These are phyloP conservation scores for Drosera capensis DNA, from an alignment of 148 eudicot genomes.

Conservation along the genomic window DNA sequence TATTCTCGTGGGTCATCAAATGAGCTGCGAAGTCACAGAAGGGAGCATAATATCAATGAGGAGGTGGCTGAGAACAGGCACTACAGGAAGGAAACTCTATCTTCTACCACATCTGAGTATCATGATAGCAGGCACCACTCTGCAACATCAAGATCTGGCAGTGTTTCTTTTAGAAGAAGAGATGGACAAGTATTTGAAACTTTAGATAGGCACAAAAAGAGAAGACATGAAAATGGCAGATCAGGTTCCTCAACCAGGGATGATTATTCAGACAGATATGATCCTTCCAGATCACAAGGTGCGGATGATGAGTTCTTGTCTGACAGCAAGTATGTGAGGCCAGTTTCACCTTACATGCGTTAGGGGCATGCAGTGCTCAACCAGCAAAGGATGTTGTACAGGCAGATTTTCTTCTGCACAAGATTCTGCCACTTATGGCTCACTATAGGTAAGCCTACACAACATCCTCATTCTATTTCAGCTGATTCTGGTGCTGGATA, in stretches of 20 bases:
- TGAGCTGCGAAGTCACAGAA: constrained; percentile 25
- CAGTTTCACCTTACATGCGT: constrained; percentile 1
- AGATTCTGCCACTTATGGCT: constrained; percentile 7
- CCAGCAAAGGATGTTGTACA: constrained; percentile 4
- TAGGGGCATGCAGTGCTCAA: constrained; percentile 1
- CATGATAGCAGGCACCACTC: constrained; percentile 3
- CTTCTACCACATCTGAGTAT: constrained; percentile 7
- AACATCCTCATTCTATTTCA: constrained; percentile 2
- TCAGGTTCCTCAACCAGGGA: constrained; percentile 15
- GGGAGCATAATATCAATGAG: constrained; percentile 18
- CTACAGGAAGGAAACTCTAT: constrained; percentile 9
- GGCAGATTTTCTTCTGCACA: neutral
- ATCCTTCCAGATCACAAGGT: constrained; percentile 51
- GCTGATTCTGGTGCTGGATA: constrained; percentile 4
- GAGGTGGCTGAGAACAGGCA: constrained; percentile 12
- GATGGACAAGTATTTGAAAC: constrained; percentile 16
- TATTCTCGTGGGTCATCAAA: constrained; percentile 18
- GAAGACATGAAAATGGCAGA: constrained; percentile 14
- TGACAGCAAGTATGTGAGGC: constrained; percentile 11
- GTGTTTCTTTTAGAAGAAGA: constrained; percentile 16
- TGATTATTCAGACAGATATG: constrained; percentile 73
- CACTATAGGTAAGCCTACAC: constrained; percentile 6
- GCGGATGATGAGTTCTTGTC: constrained; percentile 15
- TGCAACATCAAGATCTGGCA: constrained; percentile 7
- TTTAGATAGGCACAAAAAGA: constrained; percentile 21